phyloP scores from a whole-genome alignment of 75 land plant genomes.

The Pinus albicaulis region DNA sequence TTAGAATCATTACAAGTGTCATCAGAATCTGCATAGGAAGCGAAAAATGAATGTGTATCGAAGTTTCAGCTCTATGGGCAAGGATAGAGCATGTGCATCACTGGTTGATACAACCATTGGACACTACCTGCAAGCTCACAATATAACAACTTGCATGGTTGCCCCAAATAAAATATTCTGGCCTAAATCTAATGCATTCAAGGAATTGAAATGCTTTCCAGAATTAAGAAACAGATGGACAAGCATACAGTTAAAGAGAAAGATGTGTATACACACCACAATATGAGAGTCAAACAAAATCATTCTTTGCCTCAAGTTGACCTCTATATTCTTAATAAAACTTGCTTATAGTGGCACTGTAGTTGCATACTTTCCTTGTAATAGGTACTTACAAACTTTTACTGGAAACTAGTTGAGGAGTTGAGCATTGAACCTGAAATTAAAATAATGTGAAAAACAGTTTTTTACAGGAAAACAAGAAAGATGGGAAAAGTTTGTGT shows the following conservation, averaged over 20 bases:
- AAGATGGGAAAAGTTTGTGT: no score
- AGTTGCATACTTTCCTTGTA: not conserved
- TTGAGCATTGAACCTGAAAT: not conserved
- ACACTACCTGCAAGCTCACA: not conserved
- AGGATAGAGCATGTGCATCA: not conserved
- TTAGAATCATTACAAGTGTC: not conserved
- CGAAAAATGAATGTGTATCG: not conserved
- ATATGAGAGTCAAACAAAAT: no score
- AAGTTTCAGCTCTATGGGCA: not conserved
- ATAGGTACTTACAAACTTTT: not conserved
- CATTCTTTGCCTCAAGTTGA: not conserved
- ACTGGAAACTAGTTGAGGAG: not conserved
- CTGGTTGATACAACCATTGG: not conserved
- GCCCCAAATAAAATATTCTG: not conserved
- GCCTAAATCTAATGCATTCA: not conserved
- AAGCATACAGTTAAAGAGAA: not conserved
- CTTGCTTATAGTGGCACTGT: no score
- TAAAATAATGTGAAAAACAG: not conserved
- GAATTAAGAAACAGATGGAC: not conserved
- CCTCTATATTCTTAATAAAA: not conserved
- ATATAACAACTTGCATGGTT: not conserved
- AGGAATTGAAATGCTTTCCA: not conserved
- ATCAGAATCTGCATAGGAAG: not conserved
- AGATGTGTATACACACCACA: not conserved
- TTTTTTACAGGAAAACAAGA: not conserved